Base-by-base conservation (phyloP, 176 grass and related monocot species). In the Puccinellia tenuiflora region DNA sequence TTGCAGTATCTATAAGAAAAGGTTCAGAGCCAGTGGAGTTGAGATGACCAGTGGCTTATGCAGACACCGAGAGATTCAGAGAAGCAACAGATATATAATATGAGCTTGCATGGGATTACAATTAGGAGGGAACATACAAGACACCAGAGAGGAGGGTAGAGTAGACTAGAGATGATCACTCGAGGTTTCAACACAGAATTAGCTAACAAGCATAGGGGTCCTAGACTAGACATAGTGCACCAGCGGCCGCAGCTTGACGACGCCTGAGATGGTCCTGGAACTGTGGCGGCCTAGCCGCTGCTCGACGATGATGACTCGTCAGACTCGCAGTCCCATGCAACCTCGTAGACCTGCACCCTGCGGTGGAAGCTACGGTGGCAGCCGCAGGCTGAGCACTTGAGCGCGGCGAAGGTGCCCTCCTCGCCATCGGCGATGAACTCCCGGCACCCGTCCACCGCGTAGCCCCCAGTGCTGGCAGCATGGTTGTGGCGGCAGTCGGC, bases 331-430 rank as follows among this genome's bases (percentile, higher is more conserved):
- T 95, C 86, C 82, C 92, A 91, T 24, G 46, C 50, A 60, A 81
- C 85, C 57, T 93, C 95, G 57, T 86, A 92, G 30, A 91, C 86
- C 83, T 89, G 88, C 83, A 91, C 88, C 76, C 90, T 91, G 57
- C 92, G 76, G 85, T 97, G 94, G 92, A 97, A 97, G 92, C 89
- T 94, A 79, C 94, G 83, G 83, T 97, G 94, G 85, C 94, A 97
- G 3, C 88, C 84, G 56, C 94, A 97, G 0, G 92, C 95, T 0
- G 84, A 88, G 24, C 94, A 97, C 68, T 84, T 91, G 82, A 97
- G 87, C 30, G 92, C 88, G 21, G 77, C 86, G 14, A 54, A 51
- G 5, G 83, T 79, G 60, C 92, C 88, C 46, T 91, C 92, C 71
- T 89, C 90, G 1, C 92, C 92, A 53, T 85, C 92, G 3, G 90